These are phyloP conservation scores for Sclerotinia spermophila DNA, from an alignment of 2,329 filamentous ascomycete species.

Conservation along the genomic window DNA sequence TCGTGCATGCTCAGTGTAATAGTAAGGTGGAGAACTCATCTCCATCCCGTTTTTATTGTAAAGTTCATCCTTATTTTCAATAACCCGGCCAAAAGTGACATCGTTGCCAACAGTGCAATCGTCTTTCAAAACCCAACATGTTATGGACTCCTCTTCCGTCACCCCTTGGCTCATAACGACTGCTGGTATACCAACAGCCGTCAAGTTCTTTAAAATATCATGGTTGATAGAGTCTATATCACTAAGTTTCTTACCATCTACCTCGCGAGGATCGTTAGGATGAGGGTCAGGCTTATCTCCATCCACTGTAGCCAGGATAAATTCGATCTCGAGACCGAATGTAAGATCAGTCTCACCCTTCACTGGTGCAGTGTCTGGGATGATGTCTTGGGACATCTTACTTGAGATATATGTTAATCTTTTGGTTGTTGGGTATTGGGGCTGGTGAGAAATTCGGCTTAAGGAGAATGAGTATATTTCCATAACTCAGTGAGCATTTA, in stretches of 20 bases:
- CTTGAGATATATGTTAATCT: background rate
- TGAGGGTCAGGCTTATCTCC: background rate
- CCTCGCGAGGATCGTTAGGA: background rate
- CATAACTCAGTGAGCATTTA: background rate
- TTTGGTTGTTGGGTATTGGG: background rate
- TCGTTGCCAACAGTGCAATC: background rate
- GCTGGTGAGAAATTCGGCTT: background rate
- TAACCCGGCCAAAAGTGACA: no score
- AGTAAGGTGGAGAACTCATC: background rate
- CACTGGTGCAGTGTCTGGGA: background rate
- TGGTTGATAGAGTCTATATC: background rate
- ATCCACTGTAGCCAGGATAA: background rate
- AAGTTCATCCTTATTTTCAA: background rate
- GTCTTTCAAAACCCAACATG: background rate
- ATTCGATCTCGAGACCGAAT: conserved; percentile 10
- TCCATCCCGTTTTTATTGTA: background rate
- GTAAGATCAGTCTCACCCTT: background rate
- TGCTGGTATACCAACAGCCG: background rate
- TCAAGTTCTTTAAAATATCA: background rate
- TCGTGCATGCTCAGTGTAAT: background rate
- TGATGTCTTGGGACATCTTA: background rate
- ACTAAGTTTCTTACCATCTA: background rate
- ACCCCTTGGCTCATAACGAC: background rate
- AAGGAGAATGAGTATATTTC: background rate
- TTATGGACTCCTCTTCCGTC: background rate